Conservation (phyloP, 345 rosid genomes). For the Syzygium oleosum region DNA sequence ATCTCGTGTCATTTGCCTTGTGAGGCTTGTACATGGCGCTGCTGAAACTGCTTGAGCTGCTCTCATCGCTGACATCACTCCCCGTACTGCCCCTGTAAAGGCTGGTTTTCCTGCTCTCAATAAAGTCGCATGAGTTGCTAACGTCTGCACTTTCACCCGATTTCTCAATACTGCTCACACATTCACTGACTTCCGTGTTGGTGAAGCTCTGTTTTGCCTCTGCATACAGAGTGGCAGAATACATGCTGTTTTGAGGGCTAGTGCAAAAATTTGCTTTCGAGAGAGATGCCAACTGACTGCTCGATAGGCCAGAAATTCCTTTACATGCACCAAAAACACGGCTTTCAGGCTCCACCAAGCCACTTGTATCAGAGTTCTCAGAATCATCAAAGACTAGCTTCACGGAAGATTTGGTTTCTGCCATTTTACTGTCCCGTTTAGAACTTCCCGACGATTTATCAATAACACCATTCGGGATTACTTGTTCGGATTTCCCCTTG, state of each 20-base stretch:
- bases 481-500: constrained; percentile 18
- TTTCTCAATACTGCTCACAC: constrained; percentile 41
- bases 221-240: constrained; percentile 39
- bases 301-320: constrained; percentile 18
- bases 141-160: constrained; percentile 28
- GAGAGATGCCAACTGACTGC: constrained; percentile 20
- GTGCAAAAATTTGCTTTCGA: constrained; percentile 35
- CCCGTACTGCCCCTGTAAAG: constrained; percentile 72
- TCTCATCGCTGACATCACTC: constrained; percentile 87
- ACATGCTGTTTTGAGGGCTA: constrained; percentile 57
- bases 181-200: constrained; percentile 59
- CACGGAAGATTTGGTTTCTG: constrained; percentile 23
- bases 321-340: not conserved
- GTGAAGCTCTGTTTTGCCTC: constrained; percentile 82
- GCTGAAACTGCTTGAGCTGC: constrained; percentile 76
- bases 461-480: constrained; percentile 5
- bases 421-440: constrained; percentile 8
- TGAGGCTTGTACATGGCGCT: constrained; percentile 66
- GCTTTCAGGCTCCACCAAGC: constrained; percentile 30
- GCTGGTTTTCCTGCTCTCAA: constrained; percentile 59
- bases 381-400: constrained; percentile 25
- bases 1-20: constrained; percentile 70
- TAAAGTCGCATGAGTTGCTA: constrained; percentile 28
- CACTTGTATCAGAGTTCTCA: constrained; percentile 24
- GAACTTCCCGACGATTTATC: constrained; percentile 7